These are phyloP conservation scores for Elongisporangium prolatum DNA, from an alignment of 352 stramenopile genomes.

Conservation along the genomic window DNA sequence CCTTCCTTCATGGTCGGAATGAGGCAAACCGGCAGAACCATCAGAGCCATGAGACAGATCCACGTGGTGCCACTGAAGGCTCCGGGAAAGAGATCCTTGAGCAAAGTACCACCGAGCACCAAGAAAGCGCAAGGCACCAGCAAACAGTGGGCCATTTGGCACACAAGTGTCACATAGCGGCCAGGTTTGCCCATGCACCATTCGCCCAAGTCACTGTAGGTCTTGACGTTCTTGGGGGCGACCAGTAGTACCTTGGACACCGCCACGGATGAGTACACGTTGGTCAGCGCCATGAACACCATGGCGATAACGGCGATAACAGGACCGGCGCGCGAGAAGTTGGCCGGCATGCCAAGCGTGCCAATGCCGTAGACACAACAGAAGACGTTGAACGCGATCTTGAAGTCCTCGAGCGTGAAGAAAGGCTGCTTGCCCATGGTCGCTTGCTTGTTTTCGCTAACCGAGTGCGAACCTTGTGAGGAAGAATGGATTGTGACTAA, in stretches of 20 bases:
- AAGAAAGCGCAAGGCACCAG: conserved; percentile 56
- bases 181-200: conserved; percentile 41
- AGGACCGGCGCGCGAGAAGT: conserved; percentile 53
- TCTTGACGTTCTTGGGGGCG: conserved; percentile 36
- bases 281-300: conserved; percentile 55
- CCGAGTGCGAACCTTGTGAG: neutral
- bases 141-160: conserved; percentile 39
- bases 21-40: conserved; percentile 37
- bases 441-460: neutral
- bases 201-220: conserved; percentile 48
- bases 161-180: conserved; percentile 36
- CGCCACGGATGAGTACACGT: conserved; percentile 44
- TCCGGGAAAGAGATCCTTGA: conserved; percentile 44
- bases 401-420: conserved; percentile 58
- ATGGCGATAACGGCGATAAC: conserved; percentile 34
- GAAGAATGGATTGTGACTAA: neutral
- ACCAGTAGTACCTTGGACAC: conserved; percentile 47
- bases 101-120: conserved; percentile 50
- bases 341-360: conserved; percentile 57
- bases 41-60: conserved; percentile 55
- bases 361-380: conserved; percentile 66
- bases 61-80: conserved; percentile 33
- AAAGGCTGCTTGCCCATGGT: conserved; percentile 13
- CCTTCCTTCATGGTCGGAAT: conserved; percentile 53
- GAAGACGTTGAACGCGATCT: conserved; percentile 62